A percentile compares a stretch with the other conserved stretches of the same genome.
Evolutionary conservation across 106 monocot species (phyloP).

Genomic region (Dioscorea zingiberensis): DNA sequence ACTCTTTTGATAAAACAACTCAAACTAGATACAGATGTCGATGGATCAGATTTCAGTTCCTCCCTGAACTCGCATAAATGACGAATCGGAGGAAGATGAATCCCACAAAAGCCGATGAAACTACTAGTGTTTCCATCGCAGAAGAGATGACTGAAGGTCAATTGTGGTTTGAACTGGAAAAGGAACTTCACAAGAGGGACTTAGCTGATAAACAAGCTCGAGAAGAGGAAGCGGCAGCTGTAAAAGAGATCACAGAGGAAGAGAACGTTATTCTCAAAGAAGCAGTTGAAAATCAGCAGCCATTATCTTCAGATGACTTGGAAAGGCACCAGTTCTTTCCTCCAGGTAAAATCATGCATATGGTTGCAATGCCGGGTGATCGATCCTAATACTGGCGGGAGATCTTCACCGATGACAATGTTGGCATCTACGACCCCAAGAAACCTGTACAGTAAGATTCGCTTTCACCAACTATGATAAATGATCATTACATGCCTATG

Average conservation of each 20-base stretch:
- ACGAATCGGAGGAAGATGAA: slow-evolving; percentile 34
- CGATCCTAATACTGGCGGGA: slow-evolving; percentile 6
- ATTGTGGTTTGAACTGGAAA: slow-evolving; percentile 55
- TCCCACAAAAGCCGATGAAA: slow-evolving; percentile 17
- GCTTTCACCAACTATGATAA: slow-evolving; percentile 42
- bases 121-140: slow-evolving; percentile 1
- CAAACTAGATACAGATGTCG: background rate
- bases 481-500: slow-evolving; percentile 54
- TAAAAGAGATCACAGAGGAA: slow-evolving; percentile 31
- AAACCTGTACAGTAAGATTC: slow-evolving; percentile 38
- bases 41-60: slow-evolving; percentile 1
- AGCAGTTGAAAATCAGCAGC: slow-evolving; percentile 3
- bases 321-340: slow-evolving; percentile 31
- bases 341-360: slow-evolving; percentile 51
- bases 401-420: slow-evolving; percentile 1
- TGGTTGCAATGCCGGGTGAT: slow-evolving; percentile 23
- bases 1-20: slow-evolving; percentile 9
- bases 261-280: slow-evolving; percentile 24
- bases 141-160: slow-evolving; percentile 46
- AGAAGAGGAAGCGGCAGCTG: slow-evolving; percentile 20
- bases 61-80: slow-evolving; percentile 9
- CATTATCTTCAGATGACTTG: background rate
- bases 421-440: slow-evolving; percentile 44
- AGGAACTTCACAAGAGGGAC: slow-evolving; percentile 17
- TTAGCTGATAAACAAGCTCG: background rate